Evolutionary conservation across 805 yeast genomes (phyloP).

Genomic region (Wickerhamiella vanderwaltii): DNA sequence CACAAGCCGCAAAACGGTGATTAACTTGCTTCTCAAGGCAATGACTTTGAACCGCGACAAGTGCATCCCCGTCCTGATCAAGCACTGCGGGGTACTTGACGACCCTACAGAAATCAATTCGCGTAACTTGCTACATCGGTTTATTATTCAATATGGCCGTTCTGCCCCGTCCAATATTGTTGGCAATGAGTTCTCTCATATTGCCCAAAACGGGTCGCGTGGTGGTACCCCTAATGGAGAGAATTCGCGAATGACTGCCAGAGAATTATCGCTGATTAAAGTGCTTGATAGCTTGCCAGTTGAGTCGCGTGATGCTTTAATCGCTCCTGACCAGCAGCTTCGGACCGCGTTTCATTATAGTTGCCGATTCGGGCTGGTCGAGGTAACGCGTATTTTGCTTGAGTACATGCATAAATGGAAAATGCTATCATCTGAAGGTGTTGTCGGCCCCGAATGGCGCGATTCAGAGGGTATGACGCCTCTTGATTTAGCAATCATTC

Average conservation of each 20-base stretch:
- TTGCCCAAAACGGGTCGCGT: neutral
- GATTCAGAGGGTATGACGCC: conserved; percentile 75
- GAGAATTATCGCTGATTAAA: conserved; percentile 22
- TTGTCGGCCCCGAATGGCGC: conserved; percentile 24
- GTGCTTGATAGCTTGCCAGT: conserved; percentile 42
- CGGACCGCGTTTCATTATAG: conserved; percentile 87
- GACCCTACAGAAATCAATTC: conserved; percentile 68
- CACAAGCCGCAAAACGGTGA: conserved; percentile 37
- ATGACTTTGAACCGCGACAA: conserved; percentile 22
- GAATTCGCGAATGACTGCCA: neutral
- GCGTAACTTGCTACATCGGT: conserved; percentile 76
- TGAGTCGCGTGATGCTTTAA: conserved; percentile 41
- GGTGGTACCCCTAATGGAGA: conserved; percentile 4
- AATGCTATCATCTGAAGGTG: conserved; percentile 18
- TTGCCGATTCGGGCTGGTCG: conserved; percentile 70
- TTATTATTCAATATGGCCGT: conserved; percentile 66
- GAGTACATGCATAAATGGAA: conserved; percentile 47
- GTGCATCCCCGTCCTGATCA: conserved; percentile 48
- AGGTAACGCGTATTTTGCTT: conserved; percentile 47
- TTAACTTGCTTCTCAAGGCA: conserved; percentile 17
- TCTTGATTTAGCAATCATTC: conserved; percentile 67
- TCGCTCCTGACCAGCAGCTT: conserved; percentile 59
- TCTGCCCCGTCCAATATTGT: conserved; percentile 11
- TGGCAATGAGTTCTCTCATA: conserved; percentile 5
- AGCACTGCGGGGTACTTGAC: conserved; percentile 38